phyloP scores from a whole-genome alignment of 345 rosid species.

The Dipteronia dyeriana region DNA sequence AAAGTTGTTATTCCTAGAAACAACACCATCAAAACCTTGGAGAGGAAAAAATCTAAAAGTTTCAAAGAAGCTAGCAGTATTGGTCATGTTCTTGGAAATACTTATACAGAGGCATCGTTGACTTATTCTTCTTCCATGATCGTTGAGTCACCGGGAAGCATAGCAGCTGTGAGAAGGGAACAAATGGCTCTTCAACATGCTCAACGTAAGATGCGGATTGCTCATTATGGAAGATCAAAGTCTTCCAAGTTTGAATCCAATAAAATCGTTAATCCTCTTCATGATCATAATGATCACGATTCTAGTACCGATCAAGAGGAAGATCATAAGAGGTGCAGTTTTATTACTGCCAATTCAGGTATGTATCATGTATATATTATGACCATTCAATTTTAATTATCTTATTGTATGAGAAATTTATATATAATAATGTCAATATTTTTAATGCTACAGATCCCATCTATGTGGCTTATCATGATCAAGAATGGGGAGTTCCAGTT shows the following conservation, averaged over 20 bases:
- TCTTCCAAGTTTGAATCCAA: conserved; percentile 50
- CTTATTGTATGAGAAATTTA: neutral
- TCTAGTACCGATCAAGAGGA: neutral
- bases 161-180: conserved; percentile 67
- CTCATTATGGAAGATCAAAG: conserved; percentile 67
- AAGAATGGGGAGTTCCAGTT: conserved; percentile 72
- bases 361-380: neutral
- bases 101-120: conserved; percentile 20
- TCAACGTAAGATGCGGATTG: conserved; percentile 61
- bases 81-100: neutral
- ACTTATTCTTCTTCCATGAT: conserved; percentile 40
- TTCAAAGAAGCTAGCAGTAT: conserved; percentile 34
- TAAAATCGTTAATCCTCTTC: conserved; percentile 29
- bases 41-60: conserved; percentile 60
- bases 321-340: conserved; percentile 48
- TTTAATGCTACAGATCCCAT: conserved; percentile 46
- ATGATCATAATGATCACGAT: conserved; percentile 27
- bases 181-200: conserved; percentile 61
- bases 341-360: conserved; percentile 67
- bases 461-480: conserved; percentile 62
- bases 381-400: neutral
- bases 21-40: conserved; percentile 19
- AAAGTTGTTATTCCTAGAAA: conserved; percentile 28
- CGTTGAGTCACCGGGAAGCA: conserved; percentile 56
- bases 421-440: neutral